Evolutionary conservation across 2,329 filamentous ascomycete species (phyloP).

Genomic region (Fusarium anthophilum): DNA sequence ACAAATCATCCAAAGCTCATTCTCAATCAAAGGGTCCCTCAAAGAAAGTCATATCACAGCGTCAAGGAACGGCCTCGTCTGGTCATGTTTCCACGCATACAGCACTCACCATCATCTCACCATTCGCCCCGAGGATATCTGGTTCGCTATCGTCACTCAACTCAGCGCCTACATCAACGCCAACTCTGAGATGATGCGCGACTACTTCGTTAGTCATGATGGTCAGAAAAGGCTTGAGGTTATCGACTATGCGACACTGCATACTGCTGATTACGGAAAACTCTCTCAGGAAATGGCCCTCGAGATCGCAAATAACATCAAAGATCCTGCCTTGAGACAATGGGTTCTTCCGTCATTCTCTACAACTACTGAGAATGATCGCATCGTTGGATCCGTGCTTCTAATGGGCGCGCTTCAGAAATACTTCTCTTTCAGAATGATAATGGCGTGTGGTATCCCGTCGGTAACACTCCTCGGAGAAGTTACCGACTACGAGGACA

Average conservation of each 20-base stretch:
- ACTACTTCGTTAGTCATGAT: background rate
- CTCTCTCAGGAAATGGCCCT: background rate
- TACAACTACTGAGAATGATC: background rate
- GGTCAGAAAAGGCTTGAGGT: background rate
- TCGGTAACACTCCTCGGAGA: background rate
- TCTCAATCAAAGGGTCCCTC: rapidly evolving
- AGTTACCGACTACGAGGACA: background rate
- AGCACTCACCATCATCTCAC: background rate
- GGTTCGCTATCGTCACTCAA: background rate
- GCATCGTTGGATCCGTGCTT: background rate
- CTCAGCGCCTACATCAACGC: background rate
- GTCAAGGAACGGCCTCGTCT: background rate
- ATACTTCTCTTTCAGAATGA: background rate
- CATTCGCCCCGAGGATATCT: background rate
- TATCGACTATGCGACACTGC: rapidly evolving
- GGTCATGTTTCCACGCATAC: background rate
- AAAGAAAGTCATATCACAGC: background rate
- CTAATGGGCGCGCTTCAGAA: background rate
- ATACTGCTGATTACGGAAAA: background rate
- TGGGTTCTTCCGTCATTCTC: background rate
- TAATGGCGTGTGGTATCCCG: rapidly evolving
- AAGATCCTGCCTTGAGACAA: background rate
- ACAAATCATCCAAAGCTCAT: background rate
- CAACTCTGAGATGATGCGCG: rapidly evolving
- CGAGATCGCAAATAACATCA: background rate